phyloP scores from a whole-genome alignment of 176 grass and related monocot genomes.

The Tillandsia fasciculata region DNA sequence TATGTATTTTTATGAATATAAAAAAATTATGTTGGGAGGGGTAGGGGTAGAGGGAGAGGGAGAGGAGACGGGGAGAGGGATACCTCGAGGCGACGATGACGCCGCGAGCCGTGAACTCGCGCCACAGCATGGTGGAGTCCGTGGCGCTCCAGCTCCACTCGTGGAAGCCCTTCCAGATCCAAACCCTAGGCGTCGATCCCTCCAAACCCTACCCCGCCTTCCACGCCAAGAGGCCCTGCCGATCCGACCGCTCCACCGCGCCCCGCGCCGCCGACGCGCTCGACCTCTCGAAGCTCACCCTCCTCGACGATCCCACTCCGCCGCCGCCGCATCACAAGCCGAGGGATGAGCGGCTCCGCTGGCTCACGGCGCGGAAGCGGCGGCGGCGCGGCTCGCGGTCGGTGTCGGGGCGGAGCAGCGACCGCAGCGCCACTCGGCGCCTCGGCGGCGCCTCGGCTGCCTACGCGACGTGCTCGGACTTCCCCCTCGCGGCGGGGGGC shows the following conservation, averaged over 20 bases:
- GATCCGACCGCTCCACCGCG: constrained; percentile 54
- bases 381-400: constrained; percentile 51
- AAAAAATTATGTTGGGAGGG: too few species aligned
- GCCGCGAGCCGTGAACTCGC: constrained; percentile 7
- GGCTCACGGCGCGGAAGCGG: constrained; percentile 51
- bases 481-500: constrained; percentile 51
- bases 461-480: constrained; percentile 66
- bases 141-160: constrained; percentile 22
- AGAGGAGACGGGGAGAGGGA: neutral
- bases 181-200: constrained; percentile 11
- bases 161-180: constrained; percentile 27
- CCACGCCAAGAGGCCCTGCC: constrained; percentile 58
- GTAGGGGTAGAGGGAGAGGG: neutral
- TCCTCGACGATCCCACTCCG: constrained; percentile 26
- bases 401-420: constrained; percentile 69
- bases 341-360: constrained; percentile 48
- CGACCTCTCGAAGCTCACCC: constrained; percentile 27
- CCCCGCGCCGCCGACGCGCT: constrained; percentile 24
- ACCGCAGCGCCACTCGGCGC: constrained; percentile 40
- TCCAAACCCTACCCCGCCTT: constrained; percentile 28
- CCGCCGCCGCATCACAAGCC: constrained; percentile 15
- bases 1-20: too few species aligned
- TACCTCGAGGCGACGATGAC: neutral
- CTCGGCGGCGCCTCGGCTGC: constrained; percentile 17
- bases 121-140: constrained; percentile 17